These are phyloP conservation scores for Yarrowia sp. DNA, from an alignment of 805 yeast species.

Conservation along the genomic window DNA sequence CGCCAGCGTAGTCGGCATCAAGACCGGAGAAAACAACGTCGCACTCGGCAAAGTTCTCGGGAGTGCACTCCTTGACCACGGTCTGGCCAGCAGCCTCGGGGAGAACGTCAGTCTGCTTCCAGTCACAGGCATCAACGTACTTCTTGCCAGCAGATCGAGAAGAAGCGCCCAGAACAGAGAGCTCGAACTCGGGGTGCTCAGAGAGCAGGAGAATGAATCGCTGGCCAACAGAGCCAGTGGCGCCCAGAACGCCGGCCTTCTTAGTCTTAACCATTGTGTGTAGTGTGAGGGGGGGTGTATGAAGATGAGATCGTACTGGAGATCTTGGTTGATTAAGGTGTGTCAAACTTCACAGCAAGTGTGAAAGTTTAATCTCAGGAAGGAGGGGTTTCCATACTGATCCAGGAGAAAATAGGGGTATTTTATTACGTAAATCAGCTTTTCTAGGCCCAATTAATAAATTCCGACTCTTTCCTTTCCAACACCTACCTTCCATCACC, in stretches of 20 bases:
- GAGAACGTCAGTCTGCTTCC: slow-evolving; percentile 90
- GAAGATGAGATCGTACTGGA: no score
- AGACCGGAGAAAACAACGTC: slow-evolving; percentile 94
- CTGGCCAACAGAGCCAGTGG: slow-evolving; percentile 98
- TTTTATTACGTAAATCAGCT: neutral
- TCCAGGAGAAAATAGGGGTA: neutral
- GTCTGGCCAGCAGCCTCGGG: slow-evolving; percentile 72
- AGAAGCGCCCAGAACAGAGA: slow-evolving; percentile 89
- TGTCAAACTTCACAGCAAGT: slow-evolving; percentile 17
- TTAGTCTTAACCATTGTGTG: slow-evolving; percentile 28
- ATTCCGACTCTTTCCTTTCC: neutral
- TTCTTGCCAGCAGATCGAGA: slow-evolving; percentile 90
- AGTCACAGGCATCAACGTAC: slow-evolving; percentile 83
- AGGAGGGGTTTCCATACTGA: no score
- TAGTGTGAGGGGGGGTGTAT: no score
- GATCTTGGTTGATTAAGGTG: no score
- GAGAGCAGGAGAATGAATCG: slow-evolving; percentile 85
- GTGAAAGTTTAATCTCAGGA: neutral
- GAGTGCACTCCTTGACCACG: slow-evolving; percentile 77
- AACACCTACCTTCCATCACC: no score
- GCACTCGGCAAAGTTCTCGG: slow-evolving; percentile 81
- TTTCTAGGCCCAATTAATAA: no score
- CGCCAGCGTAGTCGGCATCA: slow-evolving; percentile 92
- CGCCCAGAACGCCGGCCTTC: slow-evolving; percentile 86
- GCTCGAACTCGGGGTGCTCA: slow-evolving; percentile 87